A percentile compares a stretch with the other conserved stretches of the same genome.
phyloP scores from a whole-genome alignment of 768 basidiomycete genomes.

The Russula lepida region DNA sequence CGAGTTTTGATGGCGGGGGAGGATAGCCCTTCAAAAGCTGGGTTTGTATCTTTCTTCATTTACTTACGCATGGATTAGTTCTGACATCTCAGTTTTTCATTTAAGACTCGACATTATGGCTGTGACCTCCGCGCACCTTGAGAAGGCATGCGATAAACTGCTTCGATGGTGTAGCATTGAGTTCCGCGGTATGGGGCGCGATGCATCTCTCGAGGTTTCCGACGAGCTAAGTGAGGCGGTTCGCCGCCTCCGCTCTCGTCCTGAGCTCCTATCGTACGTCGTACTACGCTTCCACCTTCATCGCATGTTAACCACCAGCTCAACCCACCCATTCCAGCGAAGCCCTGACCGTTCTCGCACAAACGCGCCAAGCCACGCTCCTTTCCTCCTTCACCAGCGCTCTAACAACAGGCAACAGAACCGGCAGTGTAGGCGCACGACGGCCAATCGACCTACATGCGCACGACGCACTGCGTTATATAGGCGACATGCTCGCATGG shows the following conservation, averaged over 20 bases:
- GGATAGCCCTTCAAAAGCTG: conserved; percentile 67
- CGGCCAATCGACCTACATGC: conserved; percentile 96
- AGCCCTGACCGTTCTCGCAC: conserved; percentile 63
- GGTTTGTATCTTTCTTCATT: conserved; percentile 36
- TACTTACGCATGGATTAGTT: background rate
- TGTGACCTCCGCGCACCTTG: conserved; percentile 69
- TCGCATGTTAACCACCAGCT: background rate
- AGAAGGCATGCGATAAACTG: conserved; percentile 86
- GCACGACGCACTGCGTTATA: conserved; percentile 92
- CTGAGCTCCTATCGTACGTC: conserved; percentile 66
- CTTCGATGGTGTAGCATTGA: conserved; percentile 79
- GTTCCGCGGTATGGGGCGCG: conserved; percentile 71
- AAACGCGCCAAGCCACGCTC: conserved; percentile 74
- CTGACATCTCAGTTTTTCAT: background rate
- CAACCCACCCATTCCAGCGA: conserved; percentile 39
- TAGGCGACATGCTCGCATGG: conserved; percentile 99
- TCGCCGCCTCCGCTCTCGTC: conserved; percentile 61
- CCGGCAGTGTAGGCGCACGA: background rate
- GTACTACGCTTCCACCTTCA: background rate
- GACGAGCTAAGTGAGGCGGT: conserved; percentile 63
- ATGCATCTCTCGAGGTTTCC: conserved; percentile 62
- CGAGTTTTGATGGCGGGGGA: conserved; percentile 80
- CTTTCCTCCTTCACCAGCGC: conserved; percentile 84
- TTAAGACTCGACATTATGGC: conserved; percentile 82
- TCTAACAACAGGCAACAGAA: conserved; percentile 52